Evolutionary conservation across 805 yeast species (phyloP).

Genomic region (Ogataea nonfermentans): DNA sequence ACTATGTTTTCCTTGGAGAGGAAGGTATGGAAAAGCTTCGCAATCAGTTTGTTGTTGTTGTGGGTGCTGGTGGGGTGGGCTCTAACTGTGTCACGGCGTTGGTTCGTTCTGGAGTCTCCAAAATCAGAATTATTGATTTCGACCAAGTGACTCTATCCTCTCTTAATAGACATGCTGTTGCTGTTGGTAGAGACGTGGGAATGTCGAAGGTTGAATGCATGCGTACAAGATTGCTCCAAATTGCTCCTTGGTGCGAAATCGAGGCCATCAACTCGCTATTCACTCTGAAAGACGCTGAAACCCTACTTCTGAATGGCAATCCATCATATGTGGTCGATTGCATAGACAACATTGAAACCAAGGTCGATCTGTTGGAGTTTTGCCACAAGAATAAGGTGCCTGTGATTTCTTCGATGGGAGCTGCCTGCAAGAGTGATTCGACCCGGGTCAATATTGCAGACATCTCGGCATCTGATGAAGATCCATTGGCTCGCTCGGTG

Average conservation of each 20-base stretch:
- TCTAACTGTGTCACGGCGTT: constrained; percentile 94
- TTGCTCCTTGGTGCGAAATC: constrained; percentile 93
- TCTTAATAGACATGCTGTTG: constrained; percentile 91
- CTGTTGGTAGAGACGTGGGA: constrained; percentile 89
- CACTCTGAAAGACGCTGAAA: constrained; percentile 63
- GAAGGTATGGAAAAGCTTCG: constrained; percentile 78
- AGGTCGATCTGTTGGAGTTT: constrained; percentile 80
- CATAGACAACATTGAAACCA: constrained; percentile 96
- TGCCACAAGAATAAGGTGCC: constrained; percentile 59
- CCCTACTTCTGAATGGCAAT: constrained; percentile 50
- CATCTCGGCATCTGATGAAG: constrained; percentile 87
- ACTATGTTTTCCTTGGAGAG: constrained; percentile 87
- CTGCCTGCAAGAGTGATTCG: constrained; percentile 95
- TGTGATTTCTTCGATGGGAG: constrained; percentile 94
- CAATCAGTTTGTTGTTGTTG: constrained; percentile 67
- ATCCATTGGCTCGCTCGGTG: constrained; percentile 84
- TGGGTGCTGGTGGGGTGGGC: constrained; percentile 98
- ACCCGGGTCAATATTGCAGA: constrained; percentile 88
- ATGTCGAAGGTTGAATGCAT: constrained; percentile 83
- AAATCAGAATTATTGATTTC: constrained; percentile 80
- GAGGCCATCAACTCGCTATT: constrained; percentile 79
- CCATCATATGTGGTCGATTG: constrained; percentile 91
- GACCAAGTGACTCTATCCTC: constrained; percentile 95
- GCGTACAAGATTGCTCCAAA: constrained; percentile 58
- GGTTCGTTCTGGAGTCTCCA: constrained; percentile 84